A percentile compares a stretch with the other conserved stretches of the same genome.
phyloP scores from a whole-genome alignment of 2,329 filamentous ascomycete genomes.

The Nigrograna mackinnonii region DNA sequence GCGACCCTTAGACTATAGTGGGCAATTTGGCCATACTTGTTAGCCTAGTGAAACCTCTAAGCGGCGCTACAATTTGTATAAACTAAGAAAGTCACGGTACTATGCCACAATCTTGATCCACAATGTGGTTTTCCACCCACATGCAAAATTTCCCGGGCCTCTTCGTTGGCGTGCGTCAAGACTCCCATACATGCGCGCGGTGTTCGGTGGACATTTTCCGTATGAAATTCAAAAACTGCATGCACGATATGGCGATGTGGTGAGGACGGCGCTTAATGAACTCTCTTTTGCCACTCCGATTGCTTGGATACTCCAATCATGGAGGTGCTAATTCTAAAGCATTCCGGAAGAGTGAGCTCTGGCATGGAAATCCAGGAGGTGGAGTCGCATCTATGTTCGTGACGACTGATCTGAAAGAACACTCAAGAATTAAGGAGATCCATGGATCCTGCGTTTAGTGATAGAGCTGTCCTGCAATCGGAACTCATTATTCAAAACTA shows the following conservation, averaged over 20 bases:
- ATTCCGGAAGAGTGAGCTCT: constrained; percentile 9
- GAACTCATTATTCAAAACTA: constrained; percentile 9
- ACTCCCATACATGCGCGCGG: constrained; percentile 13
- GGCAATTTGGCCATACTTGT: not conserved
- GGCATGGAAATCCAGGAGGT: constrained; percentile 10
- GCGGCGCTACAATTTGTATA: not conserved
- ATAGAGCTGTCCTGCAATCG: constrained; percentile 6
- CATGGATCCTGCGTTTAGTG: constrained; percentile 12
- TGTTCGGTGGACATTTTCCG: constrained; percentile 9
- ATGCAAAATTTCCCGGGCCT: constrained; percentile 22
- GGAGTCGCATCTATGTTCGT: constrained; percentile 10
- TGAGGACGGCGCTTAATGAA: constrained; percentile 11
- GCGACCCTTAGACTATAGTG: not conserved
- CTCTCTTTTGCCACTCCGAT: constrained; percentile 8
- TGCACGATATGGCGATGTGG: constrained; percentile 9
- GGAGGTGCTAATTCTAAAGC: constrained; percentile 19
- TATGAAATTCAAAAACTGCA: constrained; percentile 11
- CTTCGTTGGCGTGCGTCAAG: constrained; percentile 13
- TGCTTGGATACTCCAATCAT: constrained; percentile 12
- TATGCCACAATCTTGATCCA: constrained; percentile 5
- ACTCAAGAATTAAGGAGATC: constrained; percentile 4
- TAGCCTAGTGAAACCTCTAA: not conserved
- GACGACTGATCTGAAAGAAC: constrained; percentile 8
- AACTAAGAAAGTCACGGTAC: not conserved
- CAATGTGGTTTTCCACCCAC: constrained; percentile 18